Base-by-base conservation (phyloP, 352 stramenopile species). In the Pythium dissotocum region DNA sequence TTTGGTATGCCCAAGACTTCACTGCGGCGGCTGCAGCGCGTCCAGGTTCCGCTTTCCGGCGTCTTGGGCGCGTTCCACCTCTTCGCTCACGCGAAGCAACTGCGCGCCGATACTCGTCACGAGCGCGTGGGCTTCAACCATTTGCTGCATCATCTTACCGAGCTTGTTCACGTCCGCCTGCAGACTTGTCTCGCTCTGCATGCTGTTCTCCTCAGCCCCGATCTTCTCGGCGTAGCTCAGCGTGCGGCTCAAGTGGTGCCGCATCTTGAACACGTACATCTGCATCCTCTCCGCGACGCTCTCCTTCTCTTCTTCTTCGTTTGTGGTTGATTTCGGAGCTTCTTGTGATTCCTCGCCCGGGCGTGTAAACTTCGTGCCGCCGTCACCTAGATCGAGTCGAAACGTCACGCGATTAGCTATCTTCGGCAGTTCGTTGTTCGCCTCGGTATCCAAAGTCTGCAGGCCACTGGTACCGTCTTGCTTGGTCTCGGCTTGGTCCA, bases 221-320 rank as follows among this genome's bases (percentile, higher is more conserved):
- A 94, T 75, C 36, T 87, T 91, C 55, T 91, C 82, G 30, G 83
- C 71, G 46, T 92, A 92, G 61, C 87, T 75, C 10, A 66, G 68
- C 12, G 82, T 88, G 10, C 83, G 75, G 24, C 72, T 70, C 35
- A 94, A 48, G 67, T 94, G 84, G 58, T 90, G 82, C 12, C 90
- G 52, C 48, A 92, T 52, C 58, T 91, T 91, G n/a, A 79, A n/a
- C 5, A 75, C 78, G 18, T 73, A 80, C 7, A 40, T 76, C 21
- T 76, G 69, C 63, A 86, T 69, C 36, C 81, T 80, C 18, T 90
- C 82, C 21, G 86, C 72, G 1, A 58, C 24, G 44, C 13, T 74
- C 30, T 80, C 69, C 18, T 73, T 77, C 42, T 71, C n/a, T 33
- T 66, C 35, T 24, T 73, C 63, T 12, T 53, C 46, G 21, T 32